Conservation (phyloP, 176 grass and related monocot species). For the Hordeum vulgare region DNA sequence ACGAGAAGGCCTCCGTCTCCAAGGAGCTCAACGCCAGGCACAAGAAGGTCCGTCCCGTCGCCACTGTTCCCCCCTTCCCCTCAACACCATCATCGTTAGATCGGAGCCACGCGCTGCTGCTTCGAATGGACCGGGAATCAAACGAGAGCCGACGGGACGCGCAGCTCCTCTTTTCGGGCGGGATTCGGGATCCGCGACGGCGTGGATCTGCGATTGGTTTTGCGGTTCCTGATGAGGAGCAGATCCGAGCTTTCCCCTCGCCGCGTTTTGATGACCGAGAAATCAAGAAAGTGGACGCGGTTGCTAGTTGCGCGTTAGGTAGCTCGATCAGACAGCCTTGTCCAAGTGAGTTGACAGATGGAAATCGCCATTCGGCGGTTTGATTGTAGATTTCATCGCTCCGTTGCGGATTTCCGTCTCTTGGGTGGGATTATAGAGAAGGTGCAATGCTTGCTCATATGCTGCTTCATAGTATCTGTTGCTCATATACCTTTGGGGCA, state of each 20-base stretch:
- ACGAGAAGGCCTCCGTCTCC: slow-evolving; percentile 88
- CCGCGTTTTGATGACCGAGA: not conserved
- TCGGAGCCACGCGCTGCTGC: not conserved
- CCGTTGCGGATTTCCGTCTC: not conserved
- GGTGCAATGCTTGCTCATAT: not conserved
- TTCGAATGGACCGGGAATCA: not conserved
- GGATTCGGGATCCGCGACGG: slow-evolving; percentile 27
- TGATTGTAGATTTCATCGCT: not conserved
- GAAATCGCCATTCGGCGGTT: not conserved
- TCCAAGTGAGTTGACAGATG: not conserved
- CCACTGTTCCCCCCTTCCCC: not conserved
- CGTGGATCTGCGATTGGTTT: not conserved
- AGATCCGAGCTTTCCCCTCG: slow-evolving; percentile 24
- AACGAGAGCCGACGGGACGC: not conserved
- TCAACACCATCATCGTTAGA: not conserved
- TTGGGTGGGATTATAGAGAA: not conserved
- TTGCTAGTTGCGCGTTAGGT: not conserved
- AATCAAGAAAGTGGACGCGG: not conserved
- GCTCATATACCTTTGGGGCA: not conserved
- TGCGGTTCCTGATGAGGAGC: not conserved
- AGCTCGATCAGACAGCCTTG: not conserved
- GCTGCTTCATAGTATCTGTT: not conserved
- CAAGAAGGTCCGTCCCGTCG: slow-evolving; percentile 54
- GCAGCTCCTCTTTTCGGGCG: not conserved
- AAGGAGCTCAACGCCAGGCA: slow-evolving; percentile 97